Base-by-base conservation (phyloP, 805 yeast species). In the Candida endomychidarum region DNA sequence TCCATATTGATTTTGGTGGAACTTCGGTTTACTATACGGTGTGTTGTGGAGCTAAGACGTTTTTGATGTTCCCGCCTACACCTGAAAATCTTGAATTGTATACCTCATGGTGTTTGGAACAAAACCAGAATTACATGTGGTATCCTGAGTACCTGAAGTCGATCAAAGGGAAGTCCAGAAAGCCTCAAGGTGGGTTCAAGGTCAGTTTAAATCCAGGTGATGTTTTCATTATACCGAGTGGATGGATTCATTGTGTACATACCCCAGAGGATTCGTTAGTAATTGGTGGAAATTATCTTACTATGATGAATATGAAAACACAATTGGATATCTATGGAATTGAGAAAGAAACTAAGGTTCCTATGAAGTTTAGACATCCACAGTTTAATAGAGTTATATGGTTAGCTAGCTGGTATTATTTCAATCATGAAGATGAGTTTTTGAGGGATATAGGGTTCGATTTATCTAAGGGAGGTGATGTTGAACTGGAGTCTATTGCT, bases 1-100 rank as follows among this genome's bases (percentile, higher is more conserved):
- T 88, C 61, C 97, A 89, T 59, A 70, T 89, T 30, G 97, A 89
- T 58, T 89, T 89, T 58, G 93, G 95, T 2, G 97, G 96, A 0
- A 86, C 96, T 0, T 84, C 93, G 1, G 97, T 89, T 4, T 89
- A 86, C 57, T 89, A 89, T 60, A 86, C 91, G 2, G 80, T 89
- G 3, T 61, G 89, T 11, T 64, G 72, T n/a, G 97, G 97, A 1
- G 51, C 64, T 3, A 89, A 89, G 53, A 74, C 79, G 22, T 89
- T 89, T 53, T 58, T 88, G 34, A 76, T 89, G 73, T 79, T 73
- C 50, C 96, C 95, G 0, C 96, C 96, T 2, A 79, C 95, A 0
- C 57, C 63, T 2, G 49, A 58, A 10, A 89, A 88, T 51, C 66
- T 88, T 37, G 56, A 65, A 11, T 68, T 74, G 23, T 89, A 87